A percentile compares a stretch with the other conserved stretches of the same genome.
phyloP scores from a whole-genome alignment of 371 early-diverging fungal species.

The Syncephalastrum monosporum region DNA sequence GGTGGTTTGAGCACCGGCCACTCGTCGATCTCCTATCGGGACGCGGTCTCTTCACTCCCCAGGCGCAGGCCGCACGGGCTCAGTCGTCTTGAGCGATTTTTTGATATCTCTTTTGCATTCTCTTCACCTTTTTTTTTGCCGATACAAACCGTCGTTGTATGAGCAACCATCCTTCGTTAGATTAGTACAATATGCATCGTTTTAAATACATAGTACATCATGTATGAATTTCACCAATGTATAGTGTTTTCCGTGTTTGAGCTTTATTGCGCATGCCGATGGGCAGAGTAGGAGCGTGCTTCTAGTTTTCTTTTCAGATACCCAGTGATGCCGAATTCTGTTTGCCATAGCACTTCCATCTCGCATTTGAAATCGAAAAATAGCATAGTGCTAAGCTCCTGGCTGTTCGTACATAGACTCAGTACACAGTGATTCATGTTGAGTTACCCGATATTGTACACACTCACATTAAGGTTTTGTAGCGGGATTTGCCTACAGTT shows the following conservation, averaged over 20 bases:
- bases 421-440: neutral
- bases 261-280: too few species aligned
- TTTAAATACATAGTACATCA: too few species aligned
- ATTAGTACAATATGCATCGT: too few species aligned
- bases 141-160: too few species aligned
- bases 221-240: too few species aligned
- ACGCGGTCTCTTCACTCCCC: slow-evolving; percentile 26
- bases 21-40: slow-evolving; percentile 46
- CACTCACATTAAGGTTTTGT: slow-evolving; percentile 11
- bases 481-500: slow-evolving; percentile 10
- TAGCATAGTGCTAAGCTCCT: slow-evolving; percentile 24
- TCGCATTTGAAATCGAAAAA: slow-evolving; percentile 31
- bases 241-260: too few species aligned
- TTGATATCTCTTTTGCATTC: neutral
- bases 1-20: slow-evolving; percentile 77
- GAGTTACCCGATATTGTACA: slow-evolving; percentile 9
- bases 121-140: neutral
- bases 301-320: too few species aligned
- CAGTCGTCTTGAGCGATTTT: neutral
- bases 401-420: slow-evolving; percentile 7
- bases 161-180: too few species aligned
- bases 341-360: slow-evolving; percentile 28
- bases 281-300: too few species aligned
- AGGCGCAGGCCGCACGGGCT: slow-evolving; percentile 8
- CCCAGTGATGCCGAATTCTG: too few species aligned